Conservation (phyloP, 257 asterid genomes). For the Solanum neorickii region DNA sequence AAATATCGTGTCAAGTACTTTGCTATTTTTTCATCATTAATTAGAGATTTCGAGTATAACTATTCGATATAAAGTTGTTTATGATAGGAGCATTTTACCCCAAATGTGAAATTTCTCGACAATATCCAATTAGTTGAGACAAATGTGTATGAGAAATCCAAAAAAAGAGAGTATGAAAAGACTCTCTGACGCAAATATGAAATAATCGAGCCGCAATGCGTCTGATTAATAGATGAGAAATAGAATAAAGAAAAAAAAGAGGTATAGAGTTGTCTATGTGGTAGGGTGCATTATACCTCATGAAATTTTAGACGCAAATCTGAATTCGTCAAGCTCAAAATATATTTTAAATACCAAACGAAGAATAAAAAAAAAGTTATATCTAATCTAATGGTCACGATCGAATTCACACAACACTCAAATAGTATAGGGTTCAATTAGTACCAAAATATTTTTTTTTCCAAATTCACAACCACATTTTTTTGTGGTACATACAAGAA, state of each 20-base stretch:
- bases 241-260: too few species aligned
- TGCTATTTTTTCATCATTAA: neutral
- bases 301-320: neutral
- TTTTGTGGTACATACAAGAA: neutral
- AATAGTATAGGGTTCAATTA: neutral
- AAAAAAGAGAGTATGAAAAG: too few species aligned
- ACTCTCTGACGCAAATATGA: neutral
- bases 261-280: neutral
- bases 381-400: neutral
- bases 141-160: too few species aligned
- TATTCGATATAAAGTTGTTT: neutral
- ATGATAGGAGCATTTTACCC: too few species aligned
- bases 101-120: too few species aligned
- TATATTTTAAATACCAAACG: neutral
- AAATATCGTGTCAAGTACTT: neutral
- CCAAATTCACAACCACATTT: neutral
- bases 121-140: too few species aligned
- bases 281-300: neutral
- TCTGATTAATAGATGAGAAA: neutral
- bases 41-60: too few species aligned
- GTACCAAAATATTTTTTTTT: neutral
- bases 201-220: accelerated
- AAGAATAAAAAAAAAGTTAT: neutral
- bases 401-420: neutral
- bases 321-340: neutral